A percentile compares a stretch with the other conserved stretches of the same genome.
Conservation (phyloP, 306 rosid species). For the Citrullus colocynthis region DNA sequence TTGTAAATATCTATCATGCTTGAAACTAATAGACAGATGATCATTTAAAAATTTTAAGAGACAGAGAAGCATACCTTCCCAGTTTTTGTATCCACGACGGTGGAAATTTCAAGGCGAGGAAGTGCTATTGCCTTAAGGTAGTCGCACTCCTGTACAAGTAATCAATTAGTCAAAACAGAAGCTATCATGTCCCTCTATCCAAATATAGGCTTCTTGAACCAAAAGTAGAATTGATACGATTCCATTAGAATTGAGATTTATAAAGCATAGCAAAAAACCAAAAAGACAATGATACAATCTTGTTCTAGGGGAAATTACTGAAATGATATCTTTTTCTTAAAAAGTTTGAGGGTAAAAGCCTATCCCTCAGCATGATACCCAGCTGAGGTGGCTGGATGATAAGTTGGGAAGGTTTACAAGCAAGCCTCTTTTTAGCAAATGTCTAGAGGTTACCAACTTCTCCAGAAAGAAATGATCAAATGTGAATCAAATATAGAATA, state of each 20-base stretch:
- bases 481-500: background rate
- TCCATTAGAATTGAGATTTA: background rate
- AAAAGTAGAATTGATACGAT: background rate
- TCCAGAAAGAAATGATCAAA: background rate
- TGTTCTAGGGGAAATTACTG: background rate
- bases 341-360: background rate
- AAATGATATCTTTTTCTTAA: background rate
- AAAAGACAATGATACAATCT: background rate
- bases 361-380: background rate
- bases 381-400: background rate
- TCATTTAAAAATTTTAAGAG: background rate
- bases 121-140: constrained; percentile 67
- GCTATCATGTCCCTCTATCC: constrained; percentile 11
- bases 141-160: constrained; percentile 69
- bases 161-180: constrained; percentile 8
- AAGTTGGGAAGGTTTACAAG: background rate
- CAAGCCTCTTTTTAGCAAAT: background rate
- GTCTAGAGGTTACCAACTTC: background rate
- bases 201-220: background rate
- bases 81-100: constrained; percentile 84
- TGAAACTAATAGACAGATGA: background rate
- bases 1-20: background rate
- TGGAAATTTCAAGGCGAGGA: constrained; percentile 78
- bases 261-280: background rate
- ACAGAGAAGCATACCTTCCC: constrained; percentile 54